Evolutionary conservation across 495 filamentous ascomycete genomes (phyloP).

Genomic region (Xylaria scruposa): DNA sequence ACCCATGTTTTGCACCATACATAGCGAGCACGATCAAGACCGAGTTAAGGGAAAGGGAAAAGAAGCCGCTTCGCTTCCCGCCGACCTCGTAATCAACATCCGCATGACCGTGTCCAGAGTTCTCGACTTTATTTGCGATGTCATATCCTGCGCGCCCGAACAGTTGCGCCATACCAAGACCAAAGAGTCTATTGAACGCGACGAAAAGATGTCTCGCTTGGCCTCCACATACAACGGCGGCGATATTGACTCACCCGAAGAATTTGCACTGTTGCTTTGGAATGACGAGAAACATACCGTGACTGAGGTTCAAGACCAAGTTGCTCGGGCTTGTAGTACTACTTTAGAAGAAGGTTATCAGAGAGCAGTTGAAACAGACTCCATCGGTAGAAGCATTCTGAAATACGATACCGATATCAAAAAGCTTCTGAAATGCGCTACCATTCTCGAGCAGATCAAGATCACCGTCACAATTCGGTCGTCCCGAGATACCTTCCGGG

Average conservation of each 20-base stretch:
- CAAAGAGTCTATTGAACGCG: slow-evolving; percentile 74
- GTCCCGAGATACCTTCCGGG: slow-evolving; percentile 89
- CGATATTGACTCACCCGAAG: slow-evolving; percentile 61
- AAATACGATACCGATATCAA: slow-evolving; percentile 74
- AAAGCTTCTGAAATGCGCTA: slow-evolving; percentile 74
- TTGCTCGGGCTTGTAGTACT: slow-evolving; percentile 85
- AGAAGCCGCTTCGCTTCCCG: slow-evolving; percentile 63
- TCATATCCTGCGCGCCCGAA: slow-evolving; percentile 96
- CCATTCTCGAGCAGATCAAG: slow-evolving; percentile 91
- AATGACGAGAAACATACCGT: slow-evolving; percentile 99
- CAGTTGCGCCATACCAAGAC: slow-evolving; percentile 88
- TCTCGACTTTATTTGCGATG: slow-evolving; percentile 94
- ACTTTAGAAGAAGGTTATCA: slow-evolving; percentile 68
- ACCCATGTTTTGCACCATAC: slow-evolving; percentile 91
- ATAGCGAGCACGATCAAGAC: slow-evolving; percentile 66
- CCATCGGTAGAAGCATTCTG: slow-evolving; percentile 83
- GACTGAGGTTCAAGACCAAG: slow-evolving; percentile 85
- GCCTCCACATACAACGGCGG: slow-evolving; percentile 74
- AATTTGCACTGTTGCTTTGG: slow-evolving; percentile 91
- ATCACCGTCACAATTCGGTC: slow-evolving; percentile 95
- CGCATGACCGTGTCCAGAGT: slow-evolving; percentile 82
- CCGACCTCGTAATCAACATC: slow-evolving; percentile 76
- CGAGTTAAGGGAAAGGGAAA: slow-evolving; percentile 71
- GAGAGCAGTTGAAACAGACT: slow-evolving; percentile 86
- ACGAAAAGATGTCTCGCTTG: slow-evolving; percentile 81